Base-by-base conservation (phyloP, 257 asterid species). In the Mitragyna speciosa region DNA sequence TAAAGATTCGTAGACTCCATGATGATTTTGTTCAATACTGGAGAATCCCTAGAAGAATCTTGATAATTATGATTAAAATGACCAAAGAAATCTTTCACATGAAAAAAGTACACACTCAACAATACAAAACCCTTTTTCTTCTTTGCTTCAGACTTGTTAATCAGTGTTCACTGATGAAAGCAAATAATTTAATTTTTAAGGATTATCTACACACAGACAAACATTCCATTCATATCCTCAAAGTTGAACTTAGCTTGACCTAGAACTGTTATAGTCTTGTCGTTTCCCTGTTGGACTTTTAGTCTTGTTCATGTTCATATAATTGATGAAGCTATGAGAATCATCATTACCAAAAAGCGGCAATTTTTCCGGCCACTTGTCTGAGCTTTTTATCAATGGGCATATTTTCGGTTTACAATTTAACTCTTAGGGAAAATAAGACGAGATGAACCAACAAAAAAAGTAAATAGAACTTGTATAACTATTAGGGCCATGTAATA, bases 1-100 rank as follows among this genome's bases (percentile, higher is more conserved):
- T 68, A 72, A 82, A 80, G 72, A 76, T 85, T 82, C 67, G 80
- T 74, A 39, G 88, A 82, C 75, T 83, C 86, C 88, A 85, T 85
- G 69, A 68, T 63, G 51, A 59, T 77, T 72, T 39, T 49, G 30
- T 70, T 76, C 58, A 16, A 70, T 70, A 39, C 59, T 69, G 22
- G 76, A 77, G 63, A 36, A 73, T 65, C 83, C 83, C 48, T 45
- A 45, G 47, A 70, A 26, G 54, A 20, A 70, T 68, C 68, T 39
- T 22, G 61, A 49, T 52, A 33, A 68, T 78, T 67, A 78, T 33
- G 36, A 47, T 26, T 48, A 14, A 58, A 20, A 54, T 33, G 75
- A 30, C 75, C 47, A 12, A 24, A 20, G 19, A 41, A 63, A 28
- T 76, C 72, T 76, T 43, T 76, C 41, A 63, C 72, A 61, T 43